Evolutionary conservation across 345 rosid species (phyloP).

Genomic region (Rhizophora mangle): DNA sequence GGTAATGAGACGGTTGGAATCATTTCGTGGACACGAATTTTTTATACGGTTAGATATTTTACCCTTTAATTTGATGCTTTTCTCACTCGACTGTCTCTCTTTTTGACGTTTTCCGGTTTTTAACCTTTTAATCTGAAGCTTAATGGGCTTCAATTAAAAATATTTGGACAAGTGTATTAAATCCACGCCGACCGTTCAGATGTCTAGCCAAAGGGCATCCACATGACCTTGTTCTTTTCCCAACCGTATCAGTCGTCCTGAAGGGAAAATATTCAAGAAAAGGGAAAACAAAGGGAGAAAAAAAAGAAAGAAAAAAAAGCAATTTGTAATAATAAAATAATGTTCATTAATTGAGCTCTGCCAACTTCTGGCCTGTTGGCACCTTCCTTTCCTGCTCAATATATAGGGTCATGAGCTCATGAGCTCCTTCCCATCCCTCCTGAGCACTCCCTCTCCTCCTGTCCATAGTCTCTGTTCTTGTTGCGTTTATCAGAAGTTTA

Average conservation of each 20-base stretch:
- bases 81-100: too few relatives aligned
- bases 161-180: conserved; percentile 36
- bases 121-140: too few relatives aligned
- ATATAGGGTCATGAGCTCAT: conserved; percentile 39
- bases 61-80: too few relatives aligned
- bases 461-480: neutral
- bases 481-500: conserved; percentile 41
- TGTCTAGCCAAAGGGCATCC: conserved; percentile 46
- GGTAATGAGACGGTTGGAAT: too few relatives aligned
- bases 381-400: conserved; percentile 52
- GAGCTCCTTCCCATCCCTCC: conserved; percentile 25
- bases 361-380: conserved; percentile 34
- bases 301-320: neutral
- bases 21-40: too few relatives aligned
- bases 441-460: conserved; percentile 14
- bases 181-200: conserved; percentile 63
- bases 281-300: neutral
- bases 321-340: conserved; percentile 1
- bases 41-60: too few relatives aligned
- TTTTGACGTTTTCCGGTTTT: too few relatives aligned
- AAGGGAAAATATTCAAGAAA: neutral
- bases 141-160: neutral
- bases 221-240: conserved; percentile 60
- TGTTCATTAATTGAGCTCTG: conserved; percentile 42
- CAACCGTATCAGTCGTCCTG: conserved; percentile 28